Base-by-base conservation (phyloP, 148 eudicot species). In the Vaccinium corymbosum region DNA sequence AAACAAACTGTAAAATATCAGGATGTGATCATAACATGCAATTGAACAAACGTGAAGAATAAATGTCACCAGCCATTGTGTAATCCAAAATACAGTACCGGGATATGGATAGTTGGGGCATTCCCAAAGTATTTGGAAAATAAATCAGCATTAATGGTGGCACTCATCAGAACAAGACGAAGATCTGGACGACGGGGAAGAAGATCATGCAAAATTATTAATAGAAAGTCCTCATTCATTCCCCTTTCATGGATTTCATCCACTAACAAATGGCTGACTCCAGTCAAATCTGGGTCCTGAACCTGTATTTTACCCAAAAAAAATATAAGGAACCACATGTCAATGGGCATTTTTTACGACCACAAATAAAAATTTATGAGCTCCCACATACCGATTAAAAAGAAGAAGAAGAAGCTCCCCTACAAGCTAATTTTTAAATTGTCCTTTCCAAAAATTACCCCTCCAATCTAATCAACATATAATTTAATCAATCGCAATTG, bases 191-290 rank as follows among this genome's bases (percentile, higher is more conserved):
- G 95, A 61, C 91, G 97, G 77, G 97, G 97, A 86, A 96, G 99
- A 74, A 96, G 94, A 81, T 96, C 98, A 84, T 89, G 93, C 84
- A 96, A 85, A 83, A 96, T 92, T 72, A 96, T 96, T 70, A 96
- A 87, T 76, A 94, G 92, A 85, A 96, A 96, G 88, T 96, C 99
- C 92, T 96, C 99, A 82, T 96, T 93, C 94, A 96, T 96, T 79
- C 99, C 99, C 90, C 99, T 90, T 89, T 96, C 99, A 88, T 96
- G 99, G 85, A 96, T 96, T 91, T 96, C 99, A 91, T 96, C 99
- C 85, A 96, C 98, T 85, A 96, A 85, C 88, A 96, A 90, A 90
- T 96, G 98, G 87, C 95, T 96, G 81, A 96, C 90, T 80, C 98
- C 99, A 32, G 93, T 91, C 84, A 96, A 90, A 86, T 86, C 84